These are phyloP conservation scores for Backusella luteola DNA, from an alignment of 192 early-diverging fungal genomes.

Conservation along the genomic window DNA sequence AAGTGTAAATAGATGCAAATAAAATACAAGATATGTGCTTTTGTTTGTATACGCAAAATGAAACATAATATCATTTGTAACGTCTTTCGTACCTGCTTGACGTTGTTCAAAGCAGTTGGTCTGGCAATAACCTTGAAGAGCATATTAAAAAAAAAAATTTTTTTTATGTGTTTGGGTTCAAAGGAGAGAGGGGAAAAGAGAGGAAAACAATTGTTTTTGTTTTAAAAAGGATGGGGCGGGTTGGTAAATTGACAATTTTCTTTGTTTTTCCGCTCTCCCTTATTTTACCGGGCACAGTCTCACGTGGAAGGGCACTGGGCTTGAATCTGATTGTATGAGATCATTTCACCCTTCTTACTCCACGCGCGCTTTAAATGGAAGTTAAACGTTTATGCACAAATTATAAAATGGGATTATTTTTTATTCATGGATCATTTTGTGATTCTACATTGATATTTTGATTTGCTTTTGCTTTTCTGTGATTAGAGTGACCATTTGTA, in stretches of 20 bases:
- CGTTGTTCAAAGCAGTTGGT: conserved; percentile 10
- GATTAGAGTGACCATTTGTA: not conserved
- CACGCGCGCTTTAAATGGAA: not conserved
- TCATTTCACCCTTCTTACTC: not conserved
- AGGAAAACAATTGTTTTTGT: not conserved
- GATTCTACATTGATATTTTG: no score
- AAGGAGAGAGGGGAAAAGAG: conserved; percentile 1
- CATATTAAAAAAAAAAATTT: conserved; percentile 10
- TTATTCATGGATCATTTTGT: not conserved
- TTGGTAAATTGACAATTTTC: not conserved
- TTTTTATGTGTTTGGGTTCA: not conserved
- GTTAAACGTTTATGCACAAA: not conserved
- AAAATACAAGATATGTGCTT: not conserved
- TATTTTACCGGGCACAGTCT: not conserved
- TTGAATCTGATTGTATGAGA: not conserved
- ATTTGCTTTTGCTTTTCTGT: no score
- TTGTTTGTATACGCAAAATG: not conserved
- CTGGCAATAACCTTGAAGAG: conserved; percentile 24
- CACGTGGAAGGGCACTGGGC: not conserved
- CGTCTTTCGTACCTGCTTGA: conserved; percentile 9
- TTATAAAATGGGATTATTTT: not conserved
- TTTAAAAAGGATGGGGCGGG: conserved; percentile 6
- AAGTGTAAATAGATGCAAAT: not conserved
- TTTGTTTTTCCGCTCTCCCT: conserved; percentile 2
- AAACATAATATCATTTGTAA: no score